These are phyloP conservation scores for Trametes villosa DNA, from an alignment of 768 basidiomycete species.

Conservation along the genomic window DNA sequence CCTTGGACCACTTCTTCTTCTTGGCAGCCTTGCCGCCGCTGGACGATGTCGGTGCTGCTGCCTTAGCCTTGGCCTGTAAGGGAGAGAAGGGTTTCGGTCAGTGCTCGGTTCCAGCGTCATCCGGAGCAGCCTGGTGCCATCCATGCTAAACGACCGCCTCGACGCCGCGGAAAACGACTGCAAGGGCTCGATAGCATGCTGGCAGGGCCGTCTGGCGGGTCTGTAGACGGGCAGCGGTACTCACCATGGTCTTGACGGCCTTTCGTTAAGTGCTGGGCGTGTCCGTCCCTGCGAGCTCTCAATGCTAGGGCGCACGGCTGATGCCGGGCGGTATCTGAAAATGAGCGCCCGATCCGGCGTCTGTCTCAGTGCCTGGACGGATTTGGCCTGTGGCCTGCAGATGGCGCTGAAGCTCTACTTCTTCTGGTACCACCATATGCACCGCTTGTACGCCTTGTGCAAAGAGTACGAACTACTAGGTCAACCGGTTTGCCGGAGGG, in stretches of 20 bases:
- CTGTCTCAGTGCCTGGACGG: background rate
- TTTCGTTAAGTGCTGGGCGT: conserved; percentile 30
- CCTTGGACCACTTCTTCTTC: conserved; percentile 99
- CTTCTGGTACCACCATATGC: too few relatives aligned
- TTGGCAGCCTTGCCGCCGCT: conserved; percentile 88
- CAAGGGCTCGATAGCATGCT: conserved; percentile 2
- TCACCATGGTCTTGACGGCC: conserved; percentile 40
- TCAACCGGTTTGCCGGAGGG: too few relatives aligned
- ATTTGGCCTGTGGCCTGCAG: background rate
- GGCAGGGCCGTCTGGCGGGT: background rate
- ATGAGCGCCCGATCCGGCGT: background rate
- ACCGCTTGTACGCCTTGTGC: too few relatives aligned
- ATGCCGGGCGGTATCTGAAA: conserved; percentile 23
- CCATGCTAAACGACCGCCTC: conserved; percentile 27
- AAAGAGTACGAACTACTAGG: too few relatives aligned
- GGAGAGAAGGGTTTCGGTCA: conserved; percentile 7
- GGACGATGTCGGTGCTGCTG: conserved; percentile 68
- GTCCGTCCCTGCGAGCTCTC: conserved; percentile 8
- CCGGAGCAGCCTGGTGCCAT: conserved; percentile 27
- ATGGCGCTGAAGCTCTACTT: too few relatives aligned
- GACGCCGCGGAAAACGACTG: conserved; percentile 3
- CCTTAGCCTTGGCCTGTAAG: conserved; percentile 63
- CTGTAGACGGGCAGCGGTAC: conserved; percentile 16
- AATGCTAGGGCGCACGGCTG: conserved; percentile 14
- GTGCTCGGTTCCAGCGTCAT: conserved; percentile 27